Base-by-base conservation (phyloP, 2,329 filamentous ascomycete genomes). In the Capronia americana region DNA sequence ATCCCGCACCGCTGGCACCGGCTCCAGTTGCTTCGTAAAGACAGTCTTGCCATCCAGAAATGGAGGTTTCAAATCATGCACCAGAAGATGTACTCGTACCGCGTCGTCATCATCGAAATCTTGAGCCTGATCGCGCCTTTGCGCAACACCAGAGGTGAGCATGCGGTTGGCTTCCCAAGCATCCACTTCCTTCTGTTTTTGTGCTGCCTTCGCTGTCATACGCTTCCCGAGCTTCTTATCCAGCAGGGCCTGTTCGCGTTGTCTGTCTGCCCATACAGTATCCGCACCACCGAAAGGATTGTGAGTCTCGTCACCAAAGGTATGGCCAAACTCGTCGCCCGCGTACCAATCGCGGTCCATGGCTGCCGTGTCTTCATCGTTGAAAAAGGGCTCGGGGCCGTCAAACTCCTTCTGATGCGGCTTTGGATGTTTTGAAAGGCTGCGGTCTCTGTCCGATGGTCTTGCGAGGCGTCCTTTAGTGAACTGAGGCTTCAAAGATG, bases 91-190 rank as follows among this genome's bases (percentile, higher is more conserved):
- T 14, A 98, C 88, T 67, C 96, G 86, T 7, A 90, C 96, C 26
- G 88, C 88, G 75, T 99, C 95, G 57, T 97, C 91, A 70, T 99
- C 95, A 70, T 96, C 90, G 74, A 97, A 96, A 75, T 95, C 92
- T 56, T 87, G 85, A 26, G 89, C 89, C 76, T 92, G 87, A 73
- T 95, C 92, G 71, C 92, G 84, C 74, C 94, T 85, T 78, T 99
- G 96, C 20, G 95, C 95, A 20, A 99, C 93, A 64, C 94, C 94
- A 23, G 93, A 97, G 0, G 93, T 95, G 67, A 99, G 85, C 95
- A 99, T 98, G 66, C 95, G 91, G 77, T 99, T 99, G 17, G 94
- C 95, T 79, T 99, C 96, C 95, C 95, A 99, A 0, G 93, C 94
- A 79, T 99, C 95, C 51, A 95, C 93, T 75, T 99, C 95, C 76